These are phyloP conservation scores for Penicillium ochrochloron DNA, from an alignment of 495 filamentous ascomycete genomes.

Conservation along the genomic window DNA sequence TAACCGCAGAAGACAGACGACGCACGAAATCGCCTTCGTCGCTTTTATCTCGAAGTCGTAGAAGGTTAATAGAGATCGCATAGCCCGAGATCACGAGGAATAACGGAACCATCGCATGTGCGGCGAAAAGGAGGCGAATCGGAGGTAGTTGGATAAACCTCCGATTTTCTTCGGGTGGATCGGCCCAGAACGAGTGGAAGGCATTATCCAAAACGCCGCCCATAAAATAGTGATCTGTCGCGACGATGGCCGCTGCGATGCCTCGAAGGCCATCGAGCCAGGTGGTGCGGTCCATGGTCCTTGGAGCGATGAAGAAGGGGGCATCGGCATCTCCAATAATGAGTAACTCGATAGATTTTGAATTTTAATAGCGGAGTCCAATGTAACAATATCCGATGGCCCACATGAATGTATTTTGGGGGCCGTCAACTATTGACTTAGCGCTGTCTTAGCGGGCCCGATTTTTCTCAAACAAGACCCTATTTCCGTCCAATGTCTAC, in stretches of 20 bases:
- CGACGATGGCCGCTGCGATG: slow-evolving; percentile 29
- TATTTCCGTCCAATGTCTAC: not conserved
- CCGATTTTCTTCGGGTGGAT: slow-evolving; percentile 29
- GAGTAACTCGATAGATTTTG: not conserved
- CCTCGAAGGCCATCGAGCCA: slow-evolving; percentile 38
- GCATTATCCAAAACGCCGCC: slow-evolving; percentile 20
- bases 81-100: slow-evolving; percentile 36
- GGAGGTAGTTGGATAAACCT: slow-evolving; percentile 31
- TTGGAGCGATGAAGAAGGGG: not conserved
- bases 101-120: slow-evolving; percentile 29
- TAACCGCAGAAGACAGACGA: slow-evolving; percentile 30
- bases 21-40: slow-evolving; percentile 11
- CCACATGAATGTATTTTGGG: not conserved
- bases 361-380: not conserved
- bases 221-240: slow-evolving; percentile 27
- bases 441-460: not conserved
- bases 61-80: slow-evolving; percentile 31
- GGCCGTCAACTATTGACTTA: not conserved
- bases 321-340: not conserved
- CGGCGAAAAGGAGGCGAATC: slow-evolving; percentile 29
- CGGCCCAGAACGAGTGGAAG: slow-evolving; percentile 29
- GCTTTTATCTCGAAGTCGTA: slow-evolving; percentile 18
- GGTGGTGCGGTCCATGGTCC: slow-evolving; percentile 27
- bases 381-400: not conserved
- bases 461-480: not conserved